Percentiles rank a stretch among this genome's conserved stretches.
phyloP scores from a whole-genome alignment of 495 filamentous ascomycete genomes.

The Penicillium lagena region DNA sequence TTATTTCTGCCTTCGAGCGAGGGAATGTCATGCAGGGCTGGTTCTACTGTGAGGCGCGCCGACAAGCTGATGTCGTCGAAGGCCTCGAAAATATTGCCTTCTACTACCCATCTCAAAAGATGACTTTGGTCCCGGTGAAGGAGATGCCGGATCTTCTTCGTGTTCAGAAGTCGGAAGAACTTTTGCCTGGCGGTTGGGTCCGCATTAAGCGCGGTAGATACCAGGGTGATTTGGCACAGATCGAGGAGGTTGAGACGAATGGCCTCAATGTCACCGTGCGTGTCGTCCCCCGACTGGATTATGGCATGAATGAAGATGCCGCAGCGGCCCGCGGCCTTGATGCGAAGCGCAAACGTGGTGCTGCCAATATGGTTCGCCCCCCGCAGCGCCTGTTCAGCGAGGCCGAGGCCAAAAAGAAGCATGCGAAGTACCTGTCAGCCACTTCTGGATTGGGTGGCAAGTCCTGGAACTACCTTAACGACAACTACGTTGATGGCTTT shows the following conservation, averaged over 20 bases:
- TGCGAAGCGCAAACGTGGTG: slow-evolving; percentile 72
- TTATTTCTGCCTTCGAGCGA: slow-evolving; percentile 86
- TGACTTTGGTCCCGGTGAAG: slow-evolving; percentile 85
- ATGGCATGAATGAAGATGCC: slow-evolving; percentile 76
- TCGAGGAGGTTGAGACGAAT: slow-evolving; percentile 89
- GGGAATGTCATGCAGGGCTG: slow-evolving; percentile 84
- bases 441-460: slow-evolving; percentile 54
- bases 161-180: slow-evolving; percentile 75
- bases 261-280: slow-evolving; percentile 81
- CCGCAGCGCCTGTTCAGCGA: slow-evolving; percentile 93
- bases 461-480: slow-evolving; percentile 74
- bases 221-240: slow-evolving; percentile 82
- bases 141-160: slow-evolving; percentile 96
- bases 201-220: slow-evolving; percentile 82
- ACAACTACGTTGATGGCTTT: slow-evolving; percentile 90
- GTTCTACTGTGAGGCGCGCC: slow-evolving; percentile 87
- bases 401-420: slow-evolving; percentile 82
- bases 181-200: slow-evolving; percentile 86
- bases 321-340: slow-evolving; percentile 43
- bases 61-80: slow-evolving; percentile 76
- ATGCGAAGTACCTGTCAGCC: slow-evolving; percentile 60
- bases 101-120: slow-evolving; percentile 76
- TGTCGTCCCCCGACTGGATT: slow-evolving; percentile 86
- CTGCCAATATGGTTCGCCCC: slow-evolving; percentile 54
- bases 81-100: slow-evolving; percentile 77